Percentiles rank a stretch among this genome's conserved stretches.
phyloP scores from a whole-genome alignment of 1,139 yeast species.

The Candida glucosophila region DNA sequence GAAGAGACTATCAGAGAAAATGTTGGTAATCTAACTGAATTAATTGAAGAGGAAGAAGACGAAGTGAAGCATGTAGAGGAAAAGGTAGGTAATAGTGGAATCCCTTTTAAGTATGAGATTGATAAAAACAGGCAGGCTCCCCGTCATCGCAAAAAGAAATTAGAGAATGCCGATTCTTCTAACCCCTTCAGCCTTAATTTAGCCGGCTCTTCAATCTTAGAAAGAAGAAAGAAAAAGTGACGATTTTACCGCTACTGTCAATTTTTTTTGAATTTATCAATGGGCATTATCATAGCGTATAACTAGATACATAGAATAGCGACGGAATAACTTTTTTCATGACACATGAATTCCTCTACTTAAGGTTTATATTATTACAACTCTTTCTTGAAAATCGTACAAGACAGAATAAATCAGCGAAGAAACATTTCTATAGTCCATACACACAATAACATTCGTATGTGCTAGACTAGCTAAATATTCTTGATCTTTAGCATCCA shows the following conservation, averaged over 20 bases:
- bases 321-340: too few relatives aligned
- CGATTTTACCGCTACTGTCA: not conserved
- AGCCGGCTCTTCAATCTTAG: conserved; percentile 74
- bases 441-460: too few relatives aligned
- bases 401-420: too few relatives aligned
- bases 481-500: too few relatives aligned
- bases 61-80: conserved; percentile 17
- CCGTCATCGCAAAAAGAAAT: conserved; percentile 10
- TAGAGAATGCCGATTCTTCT: conserved; percentile 7
- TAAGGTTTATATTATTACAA: too few relatives aligned
- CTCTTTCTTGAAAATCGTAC: too few relatives aligned
- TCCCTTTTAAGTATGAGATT: conserved; percentile 6
- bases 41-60: conserved; percentile 33
- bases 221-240: conserved; percentile 57
- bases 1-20: conserved; percentile 61
- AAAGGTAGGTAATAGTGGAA: not conserved
- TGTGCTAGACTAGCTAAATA: too few relatives aligned
- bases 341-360: too few relatives aligned
- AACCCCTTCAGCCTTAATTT: conserved; percentile 55
- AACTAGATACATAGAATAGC: too few relatives aligned
- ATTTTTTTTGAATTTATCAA: not conserved
- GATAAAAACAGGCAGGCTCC: conserved; percentile 14
- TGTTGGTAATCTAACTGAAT: conserved; percentile 18
- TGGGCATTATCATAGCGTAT: not conserved
- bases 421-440: too few relatives aligned